Evolutionary conservation across 2,329 filamentous ascomycete species (phyloP).

Genomic region (Harringtonia aguacate): DNA sequence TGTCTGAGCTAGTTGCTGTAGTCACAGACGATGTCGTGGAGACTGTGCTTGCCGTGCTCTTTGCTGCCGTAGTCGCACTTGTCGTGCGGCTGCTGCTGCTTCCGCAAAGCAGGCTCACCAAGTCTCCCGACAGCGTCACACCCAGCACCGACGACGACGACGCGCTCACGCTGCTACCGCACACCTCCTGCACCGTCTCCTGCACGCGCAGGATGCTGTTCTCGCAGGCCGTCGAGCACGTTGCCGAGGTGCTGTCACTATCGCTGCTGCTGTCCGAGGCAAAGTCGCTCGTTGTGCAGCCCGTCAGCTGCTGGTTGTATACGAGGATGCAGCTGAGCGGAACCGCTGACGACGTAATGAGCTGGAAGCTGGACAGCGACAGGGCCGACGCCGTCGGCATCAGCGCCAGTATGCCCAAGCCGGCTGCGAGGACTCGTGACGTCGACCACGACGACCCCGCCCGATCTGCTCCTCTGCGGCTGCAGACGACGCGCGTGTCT

Average conservation of each 20-base stretch:
- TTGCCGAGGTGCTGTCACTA: slow-evolving; percentile 10
- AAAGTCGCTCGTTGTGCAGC: slow-evolving; percentile 27
- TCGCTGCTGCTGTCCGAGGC: neutral
- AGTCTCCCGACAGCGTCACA: slow-evolving; percentile 23
- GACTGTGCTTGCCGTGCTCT: too few species aligned
- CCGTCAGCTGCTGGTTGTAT: slow-evolving; percentile 29
- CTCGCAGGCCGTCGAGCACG: slow-evolving; percentile 27
- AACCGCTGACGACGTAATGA: slow-evolving; percentile 24
- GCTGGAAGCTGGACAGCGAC: slow-evolving; percentile 29
- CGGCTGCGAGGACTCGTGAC: neutral
- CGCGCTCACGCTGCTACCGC: slow-evolving; percentile 63
- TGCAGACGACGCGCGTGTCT: too few species aligned
- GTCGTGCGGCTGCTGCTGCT: neutral
- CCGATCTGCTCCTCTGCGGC: too few species aligned
- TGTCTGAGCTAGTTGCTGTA: too few species aligned
- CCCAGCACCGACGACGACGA: slow-evolving; percentile 23
- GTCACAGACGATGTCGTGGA: too few species aligned
- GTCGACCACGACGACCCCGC: too few species aligned
- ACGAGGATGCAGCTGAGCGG: slow-evolving; percentile 27
- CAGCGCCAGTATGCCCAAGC: slow-evolving; percentile 8
- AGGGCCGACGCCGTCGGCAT: slow-evolving; percentile 14
- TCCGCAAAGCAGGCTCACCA: slow-evolving; percentile 25
- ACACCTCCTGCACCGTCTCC: slow-evolving; percentile 59
- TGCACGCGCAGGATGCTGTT: slow-evolving; percentile 63
- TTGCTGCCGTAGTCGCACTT: neutral